Evolutionary conservation across 225 moss, liverwort and hornwort species (phyloP), one percentile per base, ranked within the genome.

Genomic region (Takakia lepidozioides): DNA sequence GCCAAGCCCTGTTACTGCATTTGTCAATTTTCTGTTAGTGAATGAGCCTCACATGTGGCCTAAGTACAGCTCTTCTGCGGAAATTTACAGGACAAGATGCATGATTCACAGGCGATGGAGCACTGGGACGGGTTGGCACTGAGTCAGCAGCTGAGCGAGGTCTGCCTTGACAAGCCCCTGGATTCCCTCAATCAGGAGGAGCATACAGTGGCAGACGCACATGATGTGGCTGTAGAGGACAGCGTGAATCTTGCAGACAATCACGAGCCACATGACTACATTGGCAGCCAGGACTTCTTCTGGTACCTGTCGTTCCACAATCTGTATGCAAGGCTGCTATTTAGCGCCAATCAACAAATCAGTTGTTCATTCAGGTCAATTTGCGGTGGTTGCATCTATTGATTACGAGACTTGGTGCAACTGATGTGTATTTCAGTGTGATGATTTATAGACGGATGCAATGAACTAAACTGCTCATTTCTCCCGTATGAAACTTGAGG

Each of bases 131-230:
- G 85, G 16, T 32, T 70, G 45, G 84, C 80, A 61, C 56, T 98
- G 42, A 98, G 87, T 71, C 91, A 98, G 78, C 82, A 98, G 80
- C 72, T 98, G 54, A 90, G 95, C 53, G 86, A 98, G 63, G 95
- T 98, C 15, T 81, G 84, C 38, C 67, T 98, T 46, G 70, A 76
- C 22, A 63, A 84, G 51, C 78, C 81, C 38, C 46, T 70, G 48
- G 58, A 30, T 10, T 46, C 32, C 30, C 57, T 15, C 45, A 42
- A 63, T 46, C 65, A 66, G 61, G 72, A 72, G 57, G 84, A 74
- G 41, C 39, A 52, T 41, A 43, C 25, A 65, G 60, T 54, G 57
- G 64, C 59, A 29, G 68, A 61, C 28, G 60, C 63, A 47, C 41
- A 48, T 19, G 79, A 65, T 40, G 63, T 46, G 24, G 59, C 6